Percentiles rank a stretch among this genome's conserved stretches.
Evolutionary conservation across 768 basidiomycete genomes (phyloP).

Genomic region (Lactarius evosmus): DNA sequence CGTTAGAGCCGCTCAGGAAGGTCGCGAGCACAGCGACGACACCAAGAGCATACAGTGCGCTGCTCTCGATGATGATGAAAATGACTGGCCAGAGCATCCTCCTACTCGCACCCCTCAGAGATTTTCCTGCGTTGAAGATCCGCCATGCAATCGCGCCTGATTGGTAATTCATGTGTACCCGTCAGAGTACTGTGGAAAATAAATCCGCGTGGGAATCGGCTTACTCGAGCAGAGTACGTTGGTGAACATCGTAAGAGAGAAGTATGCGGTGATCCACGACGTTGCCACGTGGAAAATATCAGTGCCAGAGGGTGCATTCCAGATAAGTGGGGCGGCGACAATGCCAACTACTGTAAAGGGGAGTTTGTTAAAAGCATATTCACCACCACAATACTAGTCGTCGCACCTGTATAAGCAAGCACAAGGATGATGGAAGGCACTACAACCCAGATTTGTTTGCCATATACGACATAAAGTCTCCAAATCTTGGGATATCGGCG

Average conservation of each 20-base stretch:
- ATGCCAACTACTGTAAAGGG: neutral
- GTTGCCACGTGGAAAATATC: neutral
- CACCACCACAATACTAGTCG: neutral
- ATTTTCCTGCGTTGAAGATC: neutral
- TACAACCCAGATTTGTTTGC: neutral
- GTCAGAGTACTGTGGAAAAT: neutral
- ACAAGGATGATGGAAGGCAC: neutral
- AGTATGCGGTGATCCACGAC: constrained; percentile 2
- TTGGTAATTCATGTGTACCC: neutral
- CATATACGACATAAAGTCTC: constrained; percentile 1
- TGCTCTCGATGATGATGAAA: constrained; percentile 7
- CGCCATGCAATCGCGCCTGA: constrained; percentile 9
- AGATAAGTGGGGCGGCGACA: neutral
- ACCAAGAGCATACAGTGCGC: constrained; percentile 2
- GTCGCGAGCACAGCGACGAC: neutral
- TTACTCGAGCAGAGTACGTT: constrained; percentile 6
- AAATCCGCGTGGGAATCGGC: neutral
- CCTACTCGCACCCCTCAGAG: neutral
- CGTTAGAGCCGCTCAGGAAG: neutral
- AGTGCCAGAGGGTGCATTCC: neutral
- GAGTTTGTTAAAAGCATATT: neutral
- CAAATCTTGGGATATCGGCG: neutral
- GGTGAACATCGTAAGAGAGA: neutral
- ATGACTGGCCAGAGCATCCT: neutral
- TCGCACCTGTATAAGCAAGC: neutral